Percentiles rank a stretch among this genome's conserved stretches.
Conservation (phyloP, 2,329 filamentous ascomycete species). For the Ophiocordyceps camponoti-leonardi region DNA sequence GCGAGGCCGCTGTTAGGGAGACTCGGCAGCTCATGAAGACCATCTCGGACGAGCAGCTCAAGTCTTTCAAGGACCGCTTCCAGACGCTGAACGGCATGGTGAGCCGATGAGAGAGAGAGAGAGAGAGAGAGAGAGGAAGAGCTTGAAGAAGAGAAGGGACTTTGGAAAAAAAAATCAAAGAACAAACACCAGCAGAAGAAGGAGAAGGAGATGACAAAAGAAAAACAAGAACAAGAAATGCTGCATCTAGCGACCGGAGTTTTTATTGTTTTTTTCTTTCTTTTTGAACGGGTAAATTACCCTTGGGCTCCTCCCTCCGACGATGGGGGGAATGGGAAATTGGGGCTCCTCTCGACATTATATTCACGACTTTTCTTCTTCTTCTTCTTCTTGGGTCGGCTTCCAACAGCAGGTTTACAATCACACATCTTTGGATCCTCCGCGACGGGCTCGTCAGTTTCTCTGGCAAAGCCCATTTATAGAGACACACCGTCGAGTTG, state of each 20-base stretch:
- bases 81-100: conserved; percentile 11
- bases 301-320: neutral
- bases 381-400: neutral
- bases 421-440: neutral
- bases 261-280: conserved; percentile 10
- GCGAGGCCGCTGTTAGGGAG: conserved; percentile 56
- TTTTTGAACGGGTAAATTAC: conserved; percentile 1
- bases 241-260: conserved; percentile 22
- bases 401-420: neutral
- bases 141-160: neutral
- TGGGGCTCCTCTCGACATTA: neutral
- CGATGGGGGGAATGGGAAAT: neutral
- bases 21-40: conserved; percentile 52
- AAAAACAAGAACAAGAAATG: conserved; percentile 1
- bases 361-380: neutral
- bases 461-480: neutral
- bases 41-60: conserved; percentile 46
- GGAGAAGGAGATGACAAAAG: neutral
- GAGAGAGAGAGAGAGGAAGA: no score
- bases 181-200: neutral
- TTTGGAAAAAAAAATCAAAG: neutral
- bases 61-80: conserved; percentile 21
- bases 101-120: neutral
- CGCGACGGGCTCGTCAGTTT: neutral
- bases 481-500: neutral